Evolutionary conservation across 2,329 filamentous ascomycete genomes (phyloP).

Genomic region (Sporothrix luriei): DNA sequence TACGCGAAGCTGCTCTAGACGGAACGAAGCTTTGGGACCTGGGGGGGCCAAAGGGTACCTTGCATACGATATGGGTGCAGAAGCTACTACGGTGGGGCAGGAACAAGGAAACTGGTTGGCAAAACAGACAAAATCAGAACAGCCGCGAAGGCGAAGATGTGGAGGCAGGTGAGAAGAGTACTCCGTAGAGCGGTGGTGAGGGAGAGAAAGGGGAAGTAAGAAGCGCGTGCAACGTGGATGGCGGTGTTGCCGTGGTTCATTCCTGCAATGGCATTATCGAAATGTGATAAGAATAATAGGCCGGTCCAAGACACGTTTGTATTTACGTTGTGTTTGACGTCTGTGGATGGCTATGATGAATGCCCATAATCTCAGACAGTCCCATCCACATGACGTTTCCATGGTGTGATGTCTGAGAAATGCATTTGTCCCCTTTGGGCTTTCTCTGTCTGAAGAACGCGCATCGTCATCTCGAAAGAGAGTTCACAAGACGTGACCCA

Average conservation of each 20-base stretch:
- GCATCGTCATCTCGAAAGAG: slow-evolving; percentile 1
- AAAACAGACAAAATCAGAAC: slow-evolving; percentile 16
- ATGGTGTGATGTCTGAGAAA: background rate
- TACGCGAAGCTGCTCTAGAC: slow-evolving; percentile 26
- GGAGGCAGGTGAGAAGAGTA: background rate
- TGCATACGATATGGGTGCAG: slow-evolving; percentile 24
- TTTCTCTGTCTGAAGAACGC: slow-evolving; percentile 6
- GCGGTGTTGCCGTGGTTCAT: background rate
- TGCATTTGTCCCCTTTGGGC: slow-evolving; percentile 3
- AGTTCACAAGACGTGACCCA: background rate
- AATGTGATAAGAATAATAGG: background rate
- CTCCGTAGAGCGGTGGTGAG: slow-evolving; percentile 8
- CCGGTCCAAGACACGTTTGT: background rate
- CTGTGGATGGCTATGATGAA: background rate
- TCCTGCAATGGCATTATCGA: background rate
- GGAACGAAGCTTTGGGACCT: slow-evolving; percentile 14
- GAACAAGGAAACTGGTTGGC: background rate
- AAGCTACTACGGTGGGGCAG: background rate
- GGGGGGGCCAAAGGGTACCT: slow-evolving; percentile 25
- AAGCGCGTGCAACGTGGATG: background rate
- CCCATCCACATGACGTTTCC: slow-evolving; percentile 1
- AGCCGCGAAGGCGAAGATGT: background rate
- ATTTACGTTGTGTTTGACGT: too few relatives aligned
- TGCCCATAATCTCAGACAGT: background rate
- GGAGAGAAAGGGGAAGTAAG: background rate